Evolutionary conservation across 805 yeast species (phyloP), one percentile per base, ranked within the genome.

Genomic region (Candida nonsorbophila): DNA sequence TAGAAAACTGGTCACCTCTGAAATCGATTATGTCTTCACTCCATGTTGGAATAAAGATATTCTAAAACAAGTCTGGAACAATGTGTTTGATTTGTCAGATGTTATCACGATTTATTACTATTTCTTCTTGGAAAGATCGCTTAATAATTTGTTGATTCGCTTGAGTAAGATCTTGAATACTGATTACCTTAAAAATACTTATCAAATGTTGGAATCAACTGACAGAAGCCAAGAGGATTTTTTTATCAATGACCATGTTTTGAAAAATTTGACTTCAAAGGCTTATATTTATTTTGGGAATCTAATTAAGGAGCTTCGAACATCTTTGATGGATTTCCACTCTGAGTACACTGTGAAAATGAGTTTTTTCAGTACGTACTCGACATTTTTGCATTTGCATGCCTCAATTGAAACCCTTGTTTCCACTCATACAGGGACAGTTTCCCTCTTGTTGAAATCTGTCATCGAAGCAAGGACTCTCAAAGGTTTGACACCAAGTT

Each of bases 261-360:
- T 60, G 27, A 49, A 46, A 12, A 40, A 42, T 9, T 49, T 63
- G 25, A 54, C 56, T 1, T 44, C 44, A 16, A 55, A 53, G 32
- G 53, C 63, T 1, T 62, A 53, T 30, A 33, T 38, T 14, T 52
- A 51, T 14, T 64, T 59, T 38, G 67, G 67, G 3, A 36, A 40
- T n/a, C 47, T 60, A 22, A 59, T 64, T 14, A 47, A 47, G 14
- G 51, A 53, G 22, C 42, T 64, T 15, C 40, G 67, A 19, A 52
- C 52, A 24, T 51, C 62, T 1, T 41, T 64, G 15, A 42, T 44
- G 11, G 33, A 38, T 13, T 42, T 51, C 24, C 58, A 56, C 29
- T 41, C 53, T 9, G 69, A 62, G 26, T 55, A 47, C 30, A 58
- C 68, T 3, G 53, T 63, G 4, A 51, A 55, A 21, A 55, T 64